Evolutionary conservation across 1,284 basidiomycete species (phyloP).

Genomic region (Anthracocystis panici-leucophaei): DNA sequence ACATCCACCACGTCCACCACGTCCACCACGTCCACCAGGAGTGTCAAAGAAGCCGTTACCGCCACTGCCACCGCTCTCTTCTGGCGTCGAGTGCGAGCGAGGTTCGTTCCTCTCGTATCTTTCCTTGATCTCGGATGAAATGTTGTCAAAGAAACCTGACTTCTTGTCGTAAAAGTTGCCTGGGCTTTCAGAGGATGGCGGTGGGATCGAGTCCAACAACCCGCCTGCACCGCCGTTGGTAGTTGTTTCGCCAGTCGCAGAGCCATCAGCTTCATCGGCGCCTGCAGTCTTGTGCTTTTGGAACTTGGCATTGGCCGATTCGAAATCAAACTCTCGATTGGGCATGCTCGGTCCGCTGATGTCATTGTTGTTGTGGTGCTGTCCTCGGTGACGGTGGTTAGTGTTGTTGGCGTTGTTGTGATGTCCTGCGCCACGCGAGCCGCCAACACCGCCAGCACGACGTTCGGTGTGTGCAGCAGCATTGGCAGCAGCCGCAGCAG

Average conservation of each 20-base stretch:
- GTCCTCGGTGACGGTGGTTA: slow-evolving; percentile 1
- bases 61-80: slow-evolving; percentile 5
- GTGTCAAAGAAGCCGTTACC: slow-evolving; percentile 27
- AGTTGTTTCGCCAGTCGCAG: neutral
- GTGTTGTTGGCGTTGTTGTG: slow-evolving; percentile 12
- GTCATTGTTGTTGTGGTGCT: slow-evolving; percentile 3
- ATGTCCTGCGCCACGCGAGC: slow-evolving; percentile 6
- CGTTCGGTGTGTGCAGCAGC: slow-evolving; percentile 33
- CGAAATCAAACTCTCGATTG: slow-evolving; percentile 66
- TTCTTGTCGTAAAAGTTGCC: slow-evolving; percentile 66
- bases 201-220: slow-evolving; percentile 62
- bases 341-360: slow-evolving; percentile 48
- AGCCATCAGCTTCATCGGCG: neutral
- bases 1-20: slow-evolving; percentile 23
- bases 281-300: slow-evolving; percentile 46
- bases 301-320: slow-evolving; percentile 67
- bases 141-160: slow-evolving; percentile 67
- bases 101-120: slow-evolving; percentile 48
- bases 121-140: slow-evolving; percentile 65
- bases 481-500: slow-evolving; percentile 47
- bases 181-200: slow-evolving; percentile 32
- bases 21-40: slow-evolving; percentile 26
- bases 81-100: neutral
- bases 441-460: slow-evolving; percentile 11
- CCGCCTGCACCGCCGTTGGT: slow-evolving; percentile 14